Base-by-base conservation (phyloP, 257 asterid genomes). In the Rubia yunnanensis region DNA sequence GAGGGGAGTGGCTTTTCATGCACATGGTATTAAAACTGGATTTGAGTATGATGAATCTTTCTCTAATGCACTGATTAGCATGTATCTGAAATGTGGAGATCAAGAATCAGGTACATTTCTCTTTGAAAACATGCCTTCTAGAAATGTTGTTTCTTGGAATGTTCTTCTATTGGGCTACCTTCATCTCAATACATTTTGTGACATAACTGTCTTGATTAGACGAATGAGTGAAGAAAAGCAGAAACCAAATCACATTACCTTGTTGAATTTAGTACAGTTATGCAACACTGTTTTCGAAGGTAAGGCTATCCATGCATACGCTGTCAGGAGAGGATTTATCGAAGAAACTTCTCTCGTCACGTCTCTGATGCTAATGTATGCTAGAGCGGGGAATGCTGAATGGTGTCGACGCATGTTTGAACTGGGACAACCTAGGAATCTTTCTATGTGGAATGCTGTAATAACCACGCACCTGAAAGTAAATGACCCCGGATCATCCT, bases 361-460 rank as follows among this genome's bases (percentile, higher is more conserved):
- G 5, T 80, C 95, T 57, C 86, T 85, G 27, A 81, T 87, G 75
- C 68, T 81, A 56, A 81, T 75, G 85, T 87, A 87, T 69, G 83
- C 86, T 30, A 78, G 80, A 75, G 75, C 73, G 67, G 76, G 67
- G 49, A 57, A 68, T 34, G 30, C 67, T 3, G 68, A 44, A 20
- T 67, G 80, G 28, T 81, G 88, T 74, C 34, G 61, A 67, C 36
- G 30, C 58, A 74, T 83, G 46, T 87, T 87, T 54, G 66, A 63
- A 28, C 41, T 20, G 68, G 86, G 88, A 71, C 84, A 85, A 54
- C 70, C 70, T 57, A 65, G 71, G 44, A 81, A 66, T 68, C 78
- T 85, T 44, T 87, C 87, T 44, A 53, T 80, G 18, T 87, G 95
- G 92, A 85, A 87, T 74, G 78, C 89, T 38, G 17, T 78, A 35